Evolutionary conservation across 257 asterid species (phyloP).

Genomic region (Fraxinus pennsylvanica): DNA sequence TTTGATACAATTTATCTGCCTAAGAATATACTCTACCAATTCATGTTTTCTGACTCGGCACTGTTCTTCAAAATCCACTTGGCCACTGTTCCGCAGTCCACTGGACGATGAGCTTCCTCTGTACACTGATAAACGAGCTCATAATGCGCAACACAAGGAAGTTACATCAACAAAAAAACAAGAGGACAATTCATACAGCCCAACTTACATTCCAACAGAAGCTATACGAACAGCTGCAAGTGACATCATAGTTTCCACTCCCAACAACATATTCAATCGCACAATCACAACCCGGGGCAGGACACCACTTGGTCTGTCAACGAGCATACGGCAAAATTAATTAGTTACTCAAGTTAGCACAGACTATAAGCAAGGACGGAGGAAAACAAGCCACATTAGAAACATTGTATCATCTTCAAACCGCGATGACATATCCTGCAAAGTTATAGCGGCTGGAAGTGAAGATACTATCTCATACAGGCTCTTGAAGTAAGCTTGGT

Average conservation of each 20-base stretch:
- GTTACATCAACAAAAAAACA: slow-evolving; percentile 21
- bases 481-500: background rate
- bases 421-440: background rate
- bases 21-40: slow-evolving; percentile 56
- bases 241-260: slow-evolving; percentile 91
- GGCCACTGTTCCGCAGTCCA: slow-evolving; percentile 88
- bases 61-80: slow-evolving; percentile 95
- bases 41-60: slow-evolving; percentile 99
- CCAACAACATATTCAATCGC: slow-evolving; percentile 92
- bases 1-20: background rate
- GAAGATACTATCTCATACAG: slow-evolving; percentile 4
- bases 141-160: slow-evolving; percentile 19
- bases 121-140: slow-evolving; percentile 65
- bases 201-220: slow-evolving; percentile 98
- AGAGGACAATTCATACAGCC: slow-evolving; percentile 17
- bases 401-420: slow-evolving; percentile 17
- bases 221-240: slow-evolving; percentile 84
- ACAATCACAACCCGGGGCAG: slow-evolving; percentile 96
- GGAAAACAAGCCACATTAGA: slow-evolving; percentile 12
- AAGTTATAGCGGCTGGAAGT: slow-evolving; percentile 15
- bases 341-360: slow-evolving; percentile 6
- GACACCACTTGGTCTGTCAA: slow-evolving; percentile 97
- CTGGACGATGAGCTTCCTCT: slow-evolving; percentile 99
- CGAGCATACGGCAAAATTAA: slow-evolving; percentile 2
- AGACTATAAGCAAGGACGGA: slow-evolving; percentile 8